Percentiles rank a stretch among this genome's conserved stretches.
These are phyloP conservation scores for Fistulinella cinereoalba DNA, from an alignment of 1,284 basidiomycete genomes.

Conservation along the genomic window DNA sequence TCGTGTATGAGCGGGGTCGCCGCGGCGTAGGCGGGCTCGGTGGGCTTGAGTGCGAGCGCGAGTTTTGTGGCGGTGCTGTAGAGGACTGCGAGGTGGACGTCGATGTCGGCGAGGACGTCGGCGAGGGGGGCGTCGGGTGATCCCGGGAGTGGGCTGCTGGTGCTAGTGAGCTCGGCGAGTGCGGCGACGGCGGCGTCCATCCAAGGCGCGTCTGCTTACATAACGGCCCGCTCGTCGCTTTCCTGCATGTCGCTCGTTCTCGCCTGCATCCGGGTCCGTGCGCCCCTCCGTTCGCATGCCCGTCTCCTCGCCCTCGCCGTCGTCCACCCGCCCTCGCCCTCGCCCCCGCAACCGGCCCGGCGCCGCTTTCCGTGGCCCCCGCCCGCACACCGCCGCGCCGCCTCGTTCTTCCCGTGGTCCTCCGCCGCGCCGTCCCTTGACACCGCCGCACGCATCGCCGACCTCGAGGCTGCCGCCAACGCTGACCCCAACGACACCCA, in stretches of 20 bases:
- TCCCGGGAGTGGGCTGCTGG: no score
- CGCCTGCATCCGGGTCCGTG: constrained; percentile 3
- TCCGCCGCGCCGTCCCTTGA: constrained; percentile 56
- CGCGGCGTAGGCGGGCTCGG: constrained; percentile 54
- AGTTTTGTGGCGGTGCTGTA: constrained; percentile 62
- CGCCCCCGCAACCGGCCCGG: constrained; percentile 14
- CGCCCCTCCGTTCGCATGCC: neutral
- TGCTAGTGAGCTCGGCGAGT: no score
- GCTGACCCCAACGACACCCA: constrained; percentile 61
- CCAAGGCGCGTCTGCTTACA: no score
- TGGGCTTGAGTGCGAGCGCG: constrained; percentile 61
- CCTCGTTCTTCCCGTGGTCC: constrained; percentile 54
- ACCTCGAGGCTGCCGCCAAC: constrained; percentile 73
- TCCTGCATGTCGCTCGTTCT: constrained; percentile 7
- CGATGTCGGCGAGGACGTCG: constrained; percentile 53
- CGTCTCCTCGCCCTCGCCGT: neutral
- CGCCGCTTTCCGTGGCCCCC: constrained; percentile 12
- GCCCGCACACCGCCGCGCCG: constrained; percentile 16
- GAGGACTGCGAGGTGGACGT: constrained; percentile 61
- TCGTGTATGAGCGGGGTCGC: constrained; percentile 57
- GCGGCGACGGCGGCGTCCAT: no score
- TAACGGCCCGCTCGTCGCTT: no score
- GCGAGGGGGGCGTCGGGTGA: no score
- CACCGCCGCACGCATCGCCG: constrained; percentile 63
- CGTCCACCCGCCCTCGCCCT: neutral